Conservation (phyloP, 1,284 basidiomycete species). For the Rhodotorula sp. region DNA sequence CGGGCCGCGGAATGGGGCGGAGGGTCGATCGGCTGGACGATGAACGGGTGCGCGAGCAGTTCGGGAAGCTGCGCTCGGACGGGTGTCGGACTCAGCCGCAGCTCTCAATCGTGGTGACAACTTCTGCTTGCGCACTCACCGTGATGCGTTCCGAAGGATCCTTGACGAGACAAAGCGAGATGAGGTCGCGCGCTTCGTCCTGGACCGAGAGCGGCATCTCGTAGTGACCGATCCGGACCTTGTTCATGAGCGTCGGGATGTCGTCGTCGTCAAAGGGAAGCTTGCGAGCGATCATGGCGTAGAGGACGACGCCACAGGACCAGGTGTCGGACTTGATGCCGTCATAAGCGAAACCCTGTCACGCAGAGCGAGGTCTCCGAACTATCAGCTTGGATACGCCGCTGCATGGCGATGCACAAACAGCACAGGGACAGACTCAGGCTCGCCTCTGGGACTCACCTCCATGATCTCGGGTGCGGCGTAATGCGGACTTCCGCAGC, state of each 20-base stretch:
- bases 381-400: neutral
- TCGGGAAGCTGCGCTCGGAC: constrained; percentile 1
- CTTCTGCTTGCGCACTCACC: neutral
- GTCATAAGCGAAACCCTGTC: constrained; percentile 44
- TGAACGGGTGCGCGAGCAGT: constrained; percentile 8
- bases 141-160: constrained; percentile 43
- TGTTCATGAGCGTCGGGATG: constrained; percentile 47
- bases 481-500: constrained; percentile 51
- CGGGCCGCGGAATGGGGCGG: neutral
- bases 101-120: too few species aligned
- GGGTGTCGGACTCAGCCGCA: neutral
- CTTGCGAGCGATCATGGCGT: constrained; percentile 45
- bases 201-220: constrained; percentile 45
- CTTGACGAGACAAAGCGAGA: constrained; percentile 46
- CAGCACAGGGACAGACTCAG: neutral
- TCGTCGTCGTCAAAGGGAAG: constrained; percentile 51
- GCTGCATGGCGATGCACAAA: neutral
- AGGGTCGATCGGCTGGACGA: neutral
- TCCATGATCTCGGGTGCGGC: constrained; percentile 50
- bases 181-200: constrained; percentile 45
- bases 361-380: neutral
- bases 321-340: constrained; percentile 49
- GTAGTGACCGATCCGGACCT: constrained; percentile 46
- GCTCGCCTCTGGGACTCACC: constrained; percentile 39
- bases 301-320: constrained; percentile 50